phyloP scores from a whole-genome alignment of 1,139 yeast species.

The Insectozyma bohioensis region DNA sequence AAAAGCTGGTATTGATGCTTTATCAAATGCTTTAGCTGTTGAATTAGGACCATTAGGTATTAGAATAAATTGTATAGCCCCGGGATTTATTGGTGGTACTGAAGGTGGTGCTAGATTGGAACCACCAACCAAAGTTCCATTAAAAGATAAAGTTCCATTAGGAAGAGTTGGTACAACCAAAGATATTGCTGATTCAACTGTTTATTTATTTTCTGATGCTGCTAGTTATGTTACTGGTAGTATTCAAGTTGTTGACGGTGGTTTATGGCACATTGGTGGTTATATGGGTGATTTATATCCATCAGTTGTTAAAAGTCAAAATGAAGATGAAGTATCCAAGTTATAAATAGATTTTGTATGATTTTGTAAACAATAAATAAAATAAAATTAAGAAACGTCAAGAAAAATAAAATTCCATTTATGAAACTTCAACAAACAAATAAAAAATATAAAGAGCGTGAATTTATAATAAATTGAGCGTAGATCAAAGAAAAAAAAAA shows the following conservation, averaged over 20 bases:
- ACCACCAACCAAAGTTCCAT: slow-evolving; percentile 34
- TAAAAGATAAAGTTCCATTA: slow-evolving; percentile 59
- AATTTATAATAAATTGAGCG: too few relatives aligned
- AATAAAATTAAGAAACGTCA: too few relatives aligned
- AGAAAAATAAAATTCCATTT: too few relatives aligned
- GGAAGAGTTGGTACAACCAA: slow-evolving; percentile 72
- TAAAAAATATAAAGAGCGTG: too few relatives aligned
- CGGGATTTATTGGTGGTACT: slow-evolving; percentile 82
- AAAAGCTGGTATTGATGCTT: slow-evolving; percentile 91
- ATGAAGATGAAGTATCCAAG: too few relatives aligned
- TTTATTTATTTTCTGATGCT: slow-evolving; percentile 79
- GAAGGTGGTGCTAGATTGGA: slow-evolving; percentile 74
- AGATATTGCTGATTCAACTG: slow-evolving; percentile 90
- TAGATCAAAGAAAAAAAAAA: too few relatives aligned
- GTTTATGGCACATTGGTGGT: slow-evolving; percentile 76
- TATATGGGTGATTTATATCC: slow-evolving; percentile 38
- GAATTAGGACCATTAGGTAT: slow-evolving; percentile 91
- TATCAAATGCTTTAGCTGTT: slow-evolving; percentile 80
- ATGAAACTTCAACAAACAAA: too few relatives aligned
- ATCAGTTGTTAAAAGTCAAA: slow-evolving; percentile 25
- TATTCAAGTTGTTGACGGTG: slow-evolving; percentile 85
- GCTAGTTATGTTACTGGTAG: slow-evolving; percentile 79
- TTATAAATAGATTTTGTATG: too few relatives aligned
- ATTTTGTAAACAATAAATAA: too few relatives aligned
- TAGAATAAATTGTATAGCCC: slow-evolving; percentile 82